These are phyloP conservation scores for Bacterosira constricta DNA, from an alignment of 108 stramenopile species.

Conservation along the genomic window DNA sequence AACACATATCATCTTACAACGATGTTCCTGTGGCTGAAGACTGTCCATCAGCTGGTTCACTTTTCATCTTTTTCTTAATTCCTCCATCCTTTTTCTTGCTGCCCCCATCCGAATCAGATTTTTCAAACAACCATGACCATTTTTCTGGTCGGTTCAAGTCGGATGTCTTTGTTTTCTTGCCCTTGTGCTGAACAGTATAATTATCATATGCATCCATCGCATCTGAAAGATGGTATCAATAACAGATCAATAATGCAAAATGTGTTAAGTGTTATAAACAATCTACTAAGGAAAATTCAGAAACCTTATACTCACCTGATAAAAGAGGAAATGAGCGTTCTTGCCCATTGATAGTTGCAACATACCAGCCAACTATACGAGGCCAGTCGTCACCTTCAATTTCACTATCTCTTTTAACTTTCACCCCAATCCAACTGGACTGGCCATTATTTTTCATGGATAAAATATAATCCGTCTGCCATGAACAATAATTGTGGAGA, in stretches of 20 bases:
- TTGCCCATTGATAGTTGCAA: neutral
- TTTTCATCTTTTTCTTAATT: too few species aligned
- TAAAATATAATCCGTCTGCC: slow-evolving; percentile 1
- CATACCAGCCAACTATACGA: neutral
- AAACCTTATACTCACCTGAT: neutral
- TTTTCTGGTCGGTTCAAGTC: slow-evolving; percentile 12
- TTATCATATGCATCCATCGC: slow-evolving; percentile 10
- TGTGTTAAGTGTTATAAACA: neutral
- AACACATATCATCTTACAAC: too few species aligned
- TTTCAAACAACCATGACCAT: too few species aligned
- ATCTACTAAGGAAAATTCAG: neutral
- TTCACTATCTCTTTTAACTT: neutral
- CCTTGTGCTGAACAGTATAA: neutral
- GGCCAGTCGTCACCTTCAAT: neutral
- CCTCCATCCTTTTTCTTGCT: too few species aligned
- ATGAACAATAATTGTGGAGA: too few species aligned
- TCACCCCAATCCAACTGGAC: neutral
- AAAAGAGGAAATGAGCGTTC: neutral
- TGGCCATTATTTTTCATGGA: neutral
- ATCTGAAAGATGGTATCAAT: neutral
- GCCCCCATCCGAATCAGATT: too few species aligned
- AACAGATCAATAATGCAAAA: neutral
- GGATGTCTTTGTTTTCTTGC: neutral
- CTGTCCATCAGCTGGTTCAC: too few species aligned
- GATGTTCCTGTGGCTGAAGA: too few species aligned